These are phyloP conservation scores for Cydonia oblonga DNA, from an alignment of 331 rosid genomes.

Conservation along the genomic window DNA sequence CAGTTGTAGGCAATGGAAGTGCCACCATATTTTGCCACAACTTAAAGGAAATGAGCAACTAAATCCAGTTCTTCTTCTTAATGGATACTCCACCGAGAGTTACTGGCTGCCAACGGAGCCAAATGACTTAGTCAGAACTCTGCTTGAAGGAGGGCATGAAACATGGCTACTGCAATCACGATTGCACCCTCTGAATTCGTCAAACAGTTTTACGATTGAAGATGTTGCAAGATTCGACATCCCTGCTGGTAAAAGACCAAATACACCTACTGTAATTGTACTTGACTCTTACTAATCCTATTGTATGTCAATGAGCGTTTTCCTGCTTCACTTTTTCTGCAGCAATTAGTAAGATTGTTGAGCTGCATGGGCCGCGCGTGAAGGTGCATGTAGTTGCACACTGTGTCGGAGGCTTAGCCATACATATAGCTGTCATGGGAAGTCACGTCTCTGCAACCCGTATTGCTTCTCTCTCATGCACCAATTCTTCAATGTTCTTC, in stretches of 20 bases:
- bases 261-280: background rate
- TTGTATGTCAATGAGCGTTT: background rate
- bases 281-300: background rate
- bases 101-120: constrained; percentile 24
- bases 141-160: constrained; percentile 26
- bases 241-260: constrained; percentile 20
- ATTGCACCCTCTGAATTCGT: constrained; percentile 23
- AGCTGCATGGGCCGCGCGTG: constrained; percentile 7
- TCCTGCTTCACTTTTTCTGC: background rate
- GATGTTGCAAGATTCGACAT: constrained; percentile 32
- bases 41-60: constrained; percentile 4
- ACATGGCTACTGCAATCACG: constrained; percentile 25
- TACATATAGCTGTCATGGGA: constrained; percentile 30
- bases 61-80: constrained; percentile 26
- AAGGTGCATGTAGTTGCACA: constrained; percentile 27
- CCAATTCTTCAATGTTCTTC: constrained; percentile 35
- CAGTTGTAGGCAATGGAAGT: constrained; percentile 16
- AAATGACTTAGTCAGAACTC: constrained; percentile 26
- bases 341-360: constrained; percentile 26
- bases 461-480: constrained; percentile 30
- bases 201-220: constrained; percentile 23
- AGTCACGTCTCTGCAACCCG: constrained; percentile 20
- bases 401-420: constrained; percentile 29
- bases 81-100: constrained; percentile 25
- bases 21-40: background rate